These are phyloP conservation scores for Tuber melanosporum DNA, from an alignment of 495 filamentous ascomycete species.

Conservation along the genomic window DNA sequence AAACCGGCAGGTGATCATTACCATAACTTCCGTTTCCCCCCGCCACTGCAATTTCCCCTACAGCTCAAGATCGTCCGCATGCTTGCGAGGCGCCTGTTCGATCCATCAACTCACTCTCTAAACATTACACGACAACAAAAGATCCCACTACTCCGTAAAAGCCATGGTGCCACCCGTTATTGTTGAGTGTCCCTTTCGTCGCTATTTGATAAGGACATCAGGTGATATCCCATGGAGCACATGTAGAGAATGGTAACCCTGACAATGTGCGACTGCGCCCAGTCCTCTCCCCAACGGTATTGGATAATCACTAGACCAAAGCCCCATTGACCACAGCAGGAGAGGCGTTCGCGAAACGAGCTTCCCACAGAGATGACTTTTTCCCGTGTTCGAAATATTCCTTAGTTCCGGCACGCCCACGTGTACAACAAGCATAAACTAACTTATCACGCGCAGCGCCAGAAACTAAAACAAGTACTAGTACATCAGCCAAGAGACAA, in stretches of 20 bases:
- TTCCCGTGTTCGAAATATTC: not conserved
- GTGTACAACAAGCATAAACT: not conserved
- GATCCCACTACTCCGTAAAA: not conserved
- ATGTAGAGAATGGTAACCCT: not conserved
- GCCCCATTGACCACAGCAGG: not conserved
- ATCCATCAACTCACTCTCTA: not conserved
- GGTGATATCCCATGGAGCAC: not conserved
- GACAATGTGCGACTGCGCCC: not conserved
- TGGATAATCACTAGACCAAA: not conserved
- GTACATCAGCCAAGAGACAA: not conserved
- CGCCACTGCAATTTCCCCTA: not conserved
- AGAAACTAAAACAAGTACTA: not conserved
- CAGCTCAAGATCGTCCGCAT: not conserved
- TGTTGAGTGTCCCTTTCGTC: not conserved
- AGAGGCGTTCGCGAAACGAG: not conserved
- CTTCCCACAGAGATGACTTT: not conserved
- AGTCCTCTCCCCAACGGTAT: not conserved
- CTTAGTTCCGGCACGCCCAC: not conserved
- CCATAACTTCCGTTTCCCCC: not conserved
- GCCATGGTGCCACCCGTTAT: not conserved
- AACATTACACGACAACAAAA: not conserved
- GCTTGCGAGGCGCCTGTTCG: no score
- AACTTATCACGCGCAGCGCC: not conserved
- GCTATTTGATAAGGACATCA: not conserved
- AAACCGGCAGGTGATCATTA: not conserved